phyloP scores from a whole-genome alignment of 352 stramenopile species.

The Phytopythium kandeliae region DNA sequence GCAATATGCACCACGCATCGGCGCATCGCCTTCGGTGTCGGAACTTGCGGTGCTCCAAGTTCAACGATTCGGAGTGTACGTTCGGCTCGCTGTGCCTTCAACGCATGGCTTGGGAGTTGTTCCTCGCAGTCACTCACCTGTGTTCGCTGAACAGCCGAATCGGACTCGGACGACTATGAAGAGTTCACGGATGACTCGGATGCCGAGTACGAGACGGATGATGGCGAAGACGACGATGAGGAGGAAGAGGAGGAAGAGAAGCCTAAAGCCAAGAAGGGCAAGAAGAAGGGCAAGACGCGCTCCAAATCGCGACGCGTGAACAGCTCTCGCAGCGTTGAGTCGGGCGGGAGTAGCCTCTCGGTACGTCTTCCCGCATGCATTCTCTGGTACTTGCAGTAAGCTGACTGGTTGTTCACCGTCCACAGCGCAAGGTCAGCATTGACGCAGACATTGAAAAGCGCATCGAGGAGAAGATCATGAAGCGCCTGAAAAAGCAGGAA shows the following conservation, averaged over 20 bases:
- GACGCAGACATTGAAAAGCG: constrained; percentile 77
- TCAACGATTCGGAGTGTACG: constrained; percentile 87
- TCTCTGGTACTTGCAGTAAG: neutral
- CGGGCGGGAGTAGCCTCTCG: constrained; percentile 20
- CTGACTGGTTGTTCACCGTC: neutral
- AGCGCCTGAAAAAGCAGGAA: constrained; percentile 83
- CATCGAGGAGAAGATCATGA: constrained; percentile 86
- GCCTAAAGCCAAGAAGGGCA: constrained; percentile 55
- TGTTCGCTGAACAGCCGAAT: constrained; percentile 37
- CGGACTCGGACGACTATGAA: constrained; percentile 60
- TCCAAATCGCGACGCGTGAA: constrained; percentile 39
- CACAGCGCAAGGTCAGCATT: constrained; percentile 47
- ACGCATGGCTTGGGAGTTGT: neutral
- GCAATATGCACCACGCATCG: constrained; percentile 84
- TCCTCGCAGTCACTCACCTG: neutral
- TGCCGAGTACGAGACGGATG: constrained; percentile 55
- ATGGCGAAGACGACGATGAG: constrained; percentile 48
- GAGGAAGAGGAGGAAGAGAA: constrained; percentile 65
- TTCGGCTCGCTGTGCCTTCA: neutral
- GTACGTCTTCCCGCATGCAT: constrained; percentile 10
- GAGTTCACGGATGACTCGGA: constrained; percentile 58
- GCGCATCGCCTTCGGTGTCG: constrained; percentile 82
- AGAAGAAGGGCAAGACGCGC: constrained; percentile 35
- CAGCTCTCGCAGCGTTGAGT: constrained; percentile 37
- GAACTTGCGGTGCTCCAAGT: constrained; percentile 85